A percentile compares a stretch with the other conserved stretches of the same genome.
Conservation (phyloP, 2,329 filamentous ascomycete species). For the Arthrobotrys pseudoclavata region DNA sequence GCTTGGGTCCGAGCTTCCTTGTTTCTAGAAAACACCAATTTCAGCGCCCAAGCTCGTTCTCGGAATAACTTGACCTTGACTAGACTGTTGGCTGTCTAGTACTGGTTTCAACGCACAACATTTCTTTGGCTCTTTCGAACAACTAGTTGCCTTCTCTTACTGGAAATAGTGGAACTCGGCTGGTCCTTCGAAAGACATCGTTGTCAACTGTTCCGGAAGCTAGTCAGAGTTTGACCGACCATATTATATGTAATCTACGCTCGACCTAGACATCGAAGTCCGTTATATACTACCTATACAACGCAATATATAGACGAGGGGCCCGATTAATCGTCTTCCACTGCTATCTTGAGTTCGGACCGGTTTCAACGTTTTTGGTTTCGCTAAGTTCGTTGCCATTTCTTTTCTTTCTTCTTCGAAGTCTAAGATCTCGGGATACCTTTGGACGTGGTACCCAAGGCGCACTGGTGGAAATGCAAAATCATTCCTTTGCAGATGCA, state of each 20-base stretch:
- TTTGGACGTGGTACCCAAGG: constrained; percentile 3
- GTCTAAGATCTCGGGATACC: constrained; percentile 1
- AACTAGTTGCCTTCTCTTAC: constrained; percentile 20
- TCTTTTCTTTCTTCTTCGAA: neutral
- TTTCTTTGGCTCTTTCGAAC: constrained; percentile 24
- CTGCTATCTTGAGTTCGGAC: neutral
- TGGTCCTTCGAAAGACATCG: constrained; percentile 13
- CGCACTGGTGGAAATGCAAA: constrained; percentile 59
- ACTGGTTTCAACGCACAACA: constrained; percentile 26
- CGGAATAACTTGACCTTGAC: constrained; percentile 16
- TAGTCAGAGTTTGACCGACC: constrained; percentile 17
- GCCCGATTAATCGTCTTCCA: neutral
- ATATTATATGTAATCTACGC: constrained; percentile 51
- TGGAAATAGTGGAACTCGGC: constrained; percentile 37
- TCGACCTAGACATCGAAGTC: constrained; percentile 19
- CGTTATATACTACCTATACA: constrained; percentile 20
- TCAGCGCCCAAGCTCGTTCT: constrained; percentile 19
- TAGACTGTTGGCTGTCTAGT: constrained; percentile 17
- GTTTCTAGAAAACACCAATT: constrained; percentile 26
- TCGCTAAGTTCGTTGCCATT: constrained; percentile 10
- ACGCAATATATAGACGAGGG: constrained; percentile 25
- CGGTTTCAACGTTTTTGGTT: constrained; percentile 6
- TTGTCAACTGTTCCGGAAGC: constrained; percentile 7
- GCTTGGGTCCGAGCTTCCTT: constrained; percentile 28
- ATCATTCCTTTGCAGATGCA: constrained; percentile 63